Percentiles rank a stretch among this genome's conserved stretches.
These are phyloP conservation scores for Carex scoparia DNA, from an alignment of 176 grass and related monocot species.

Conservation along the genomic window DNA sequence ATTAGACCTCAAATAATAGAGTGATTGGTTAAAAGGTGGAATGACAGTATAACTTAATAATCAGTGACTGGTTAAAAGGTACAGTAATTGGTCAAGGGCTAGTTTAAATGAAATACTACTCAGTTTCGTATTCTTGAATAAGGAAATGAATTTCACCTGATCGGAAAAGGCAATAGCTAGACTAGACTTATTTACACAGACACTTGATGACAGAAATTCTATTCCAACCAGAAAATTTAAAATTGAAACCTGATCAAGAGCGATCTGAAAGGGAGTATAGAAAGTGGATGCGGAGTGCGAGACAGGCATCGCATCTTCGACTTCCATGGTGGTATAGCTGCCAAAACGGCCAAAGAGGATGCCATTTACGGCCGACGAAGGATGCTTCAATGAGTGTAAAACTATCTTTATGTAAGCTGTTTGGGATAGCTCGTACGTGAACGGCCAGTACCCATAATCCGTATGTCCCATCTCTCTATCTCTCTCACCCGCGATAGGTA, in stretches of 20 bases:
- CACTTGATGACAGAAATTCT: neutral
- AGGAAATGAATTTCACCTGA: neutral
- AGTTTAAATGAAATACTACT: neutral
- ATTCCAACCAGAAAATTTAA: neutral
- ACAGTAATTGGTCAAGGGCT: too few species aligned
- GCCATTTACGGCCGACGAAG: slow-evolving; percentile 66
- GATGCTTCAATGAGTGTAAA: slow-evolving; percentile 86
- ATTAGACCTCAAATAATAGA: too few species aligned
- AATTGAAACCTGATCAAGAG: slow-evolving; percentile 65
- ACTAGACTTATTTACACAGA: neutral
- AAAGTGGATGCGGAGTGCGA: slow-evolving; percentile 70
- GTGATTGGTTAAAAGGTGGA: too few species aligned
- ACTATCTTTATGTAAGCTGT: slow-evolving; percentile 81
- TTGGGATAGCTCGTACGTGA: slow-evolving; percentile 80
- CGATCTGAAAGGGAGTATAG: slow-evolving; percentile 83
- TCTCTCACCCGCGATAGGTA: neutral
- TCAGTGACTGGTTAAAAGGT: neutral
- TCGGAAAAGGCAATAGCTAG: neutral
- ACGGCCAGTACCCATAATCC: slow-evolving; percentile 38
- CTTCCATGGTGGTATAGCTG: slow-evolving; percentile 33
- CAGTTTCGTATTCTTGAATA: too few species aligned
- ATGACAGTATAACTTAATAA: neutral
- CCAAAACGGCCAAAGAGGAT: slow-evolving; percentile 66
- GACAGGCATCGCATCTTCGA: slow-evolving; percentile 68
- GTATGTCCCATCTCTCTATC: slow-evolving; percentile 27